Evolutionary conservation across 257 asterid genomes (phyloP).

Genomic region (Vinca minor): DNA sequence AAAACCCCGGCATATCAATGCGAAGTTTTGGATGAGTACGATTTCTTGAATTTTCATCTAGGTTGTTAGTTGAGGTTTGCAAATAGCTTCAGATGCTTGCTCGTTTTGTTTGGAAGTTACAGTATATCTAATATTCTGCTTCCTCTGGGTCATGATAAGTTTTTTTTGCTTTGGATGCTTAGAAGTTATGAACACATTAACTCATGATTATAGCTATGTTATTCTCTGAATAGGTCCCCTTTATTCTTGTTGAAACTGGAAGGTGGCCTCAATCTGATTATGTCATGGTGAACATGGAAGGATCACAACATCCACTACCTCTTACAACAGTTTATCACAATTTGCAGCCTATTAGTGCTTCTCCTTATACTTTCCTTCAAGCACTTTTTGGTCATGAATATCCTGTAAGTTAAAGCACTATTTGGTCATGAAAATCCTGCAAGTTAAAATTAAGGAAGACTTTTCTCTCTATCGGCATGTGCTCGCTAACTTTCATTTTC

Average conservation of each 20-base stretch:
- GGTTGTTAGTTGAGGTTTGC: neutral
- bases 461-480: slow-evolving; percentile 8
- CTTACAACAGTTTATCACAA: slow-evolving; percentile 64
- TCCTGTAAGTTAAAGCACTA: slow-evolving; percentile 64
- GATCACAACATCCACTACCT: slow-evolving; percentile 83
- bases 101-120: neutral
- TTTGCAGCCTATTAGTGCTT: slow-evolving; percentile 52
- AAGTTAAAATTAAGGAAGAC: slow-evolving; percentile 29
- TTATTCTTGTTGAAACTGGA: slow-evolving; percentile 60
- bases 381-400: slow-evolving; percentile 72
- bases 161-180: slow-evolving; percentile 2
- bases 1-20: neutral
- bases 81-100: neutral
- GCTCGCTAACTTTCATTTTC: neutral
- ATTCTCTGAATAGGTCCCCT: slow-evolving; percentile 60
- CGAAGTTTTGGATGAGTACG: neutral
- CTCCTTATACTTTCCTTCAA: slow-evolving; percentile 72
- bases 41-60: neutral
- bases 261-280: slow-evolving; percentile 52
- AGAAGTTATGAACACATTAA: no score
- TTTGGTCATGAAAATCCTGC: slow-evolving; percentile 81
- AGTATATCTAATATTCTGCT: neutral
- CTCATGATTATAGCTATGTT: neutral
- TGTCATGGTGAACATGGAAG: slow-evolving; percentile 73
- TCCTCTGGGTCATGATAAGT: neutral